Conservation (phyloP, 345 rosid species). For the Salix viminalis region DNA sequence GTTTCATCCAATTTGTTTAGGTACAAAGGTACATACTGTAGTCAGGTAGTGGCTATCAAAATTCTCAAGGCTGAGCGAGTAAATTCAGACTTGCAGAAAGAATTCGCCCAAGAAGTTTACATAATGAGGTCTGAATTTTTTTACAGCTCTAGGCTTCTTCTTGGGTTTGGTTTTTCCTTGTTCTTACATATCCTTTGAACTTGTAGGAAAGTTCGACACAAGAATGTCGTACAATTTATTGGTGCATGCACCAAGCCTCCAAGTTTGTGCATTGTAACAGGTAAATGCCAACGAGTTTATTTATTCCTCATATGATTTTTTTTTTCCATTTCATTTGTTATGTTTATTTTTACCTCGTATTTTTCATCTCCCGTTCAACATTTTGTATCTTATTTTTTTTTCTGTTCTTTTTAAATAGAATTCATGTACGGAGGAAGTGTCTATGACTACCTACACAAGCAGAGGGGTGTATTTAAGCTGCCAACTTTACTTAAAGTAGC, state of each 20-base stretch:
- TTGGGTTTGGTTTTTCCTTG: neutral
- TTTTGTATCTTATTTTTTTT: conserved; percentile 10
- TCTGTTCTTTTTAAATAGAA: conserved; percentile 35
- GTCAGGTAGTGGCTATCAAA: conserved; percentile 98
- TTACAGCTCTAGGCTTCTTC: neutral
- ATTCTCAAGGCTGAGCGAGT: conserved; percentile 87
- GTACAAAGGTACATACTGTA: conserved; percentile 86
- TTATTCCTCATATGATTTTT: neutral
- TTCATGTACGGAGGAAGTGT: conserved; percentile 98
- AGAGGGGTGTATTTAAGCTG: conserved; percentile 80
- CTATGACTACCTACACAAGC: conserved; percentile 96
- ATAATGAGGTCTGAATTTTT: conserved; percentile 77
- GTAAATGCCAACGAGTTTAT: conserved; percentile 30
- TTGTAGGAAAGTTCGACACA: conserved; percentile 91
- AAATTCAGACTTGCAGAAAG: conserved; percentile 76
- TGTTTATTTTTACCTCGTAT: too few relatives aligned
- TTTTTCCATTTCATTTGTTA: neutral
- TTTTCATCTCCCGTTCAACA: neutral
- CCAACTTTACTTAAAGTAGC: conserved; percentile 85
- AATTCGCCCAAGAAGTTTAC: conserved; percentile 94
- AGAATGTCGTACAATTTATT: conserved; percentile 92
- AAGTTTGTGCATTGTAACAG: conserved; percentile 85
- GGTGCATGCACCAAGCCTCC: conserved; percentile 99
- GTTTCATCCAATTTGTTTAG: conserved; percentile 33
- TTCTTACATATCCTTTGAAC: conserved; percentile 12